phyloP scores from a whole-genome alignment of 2,329 filamentous ascomycete species.

The Talaromyces sp. region DNA sequence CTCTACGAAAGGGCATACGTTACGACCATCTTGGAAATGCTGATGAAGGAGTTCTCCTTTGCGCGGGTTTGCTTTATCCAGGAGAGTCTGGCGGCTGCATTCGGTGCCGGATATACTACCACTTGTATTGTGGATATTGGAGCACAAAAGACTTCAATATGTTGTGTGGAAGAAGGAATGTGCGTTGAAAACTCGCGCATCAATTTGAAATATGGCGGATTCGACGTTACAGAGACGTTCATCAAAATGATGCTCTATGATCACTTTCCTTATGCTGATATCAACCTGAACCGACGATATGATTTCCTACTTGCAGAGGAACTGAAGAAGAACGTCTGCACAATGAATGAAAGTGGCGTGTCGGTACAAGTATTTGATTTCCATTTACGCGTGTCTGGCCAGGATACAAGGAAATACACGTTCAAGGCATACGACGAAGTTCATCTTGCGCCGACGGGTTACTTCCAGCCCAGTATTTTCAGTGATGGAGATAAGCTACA shows the following conservation, averaged over 20 bases:
- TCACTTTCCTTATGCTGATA: slow-evolving; percentile 91
- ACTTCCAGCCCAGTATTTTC: slow-evolving; percentile 85
- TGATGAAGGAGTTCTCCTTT: slow-evolving; percentile 88
- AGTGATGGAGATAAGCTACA: slow-evolving; percentile 71
- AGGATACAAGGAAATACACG: slow-evolving; percentile 86
- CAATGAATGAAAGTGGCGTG: slow-evolving; percentile 84
- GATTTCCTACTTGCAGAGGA: slow-evolving; percentile 94
- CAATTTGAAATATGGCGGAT: slow-evolving; percentile 91
- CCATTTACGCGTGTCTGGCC: slow-evolving; percentile 80
- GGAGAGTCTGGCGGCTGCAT: slow-evolving; percentile 90
- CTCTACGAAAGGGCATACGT: slow-evolving; percentile 94
- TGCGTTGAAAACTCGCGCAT: slow-evolving; percentile 91
- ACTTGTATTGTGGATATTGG: slow-evolving; percentile 95
- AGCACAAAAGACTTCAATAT: slow-evolving; percentile 94
- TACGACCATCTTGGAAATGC: slow-evolving; percentile 76
- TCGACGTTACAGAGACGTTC: slow-evolving; percentile 90
- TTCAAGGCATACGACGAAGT: slow-evolving; percentile 98
- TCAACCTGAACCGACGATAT: slow-evolving; percentile 85
- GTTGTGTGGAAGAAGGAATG: slow-evolving; percentile 95
- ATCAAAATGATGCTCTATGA: slow-evolving; percentile 98
- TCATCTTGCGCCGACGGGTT: slow-evolving; percentile 91
- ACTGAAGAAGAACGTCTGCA: slow-evolving; percentile 89
- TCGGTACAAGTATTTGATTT: slow-evolving; percentile 87
- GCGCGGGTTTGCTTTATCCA: slow-evolving; percentile 89
- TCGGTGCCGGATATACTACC: slow-evolving; percentile 90